These are phyloP conservation scores for Lactifluus subvellereus DNA, from an alignment of 768 basidiomycete species.

Conservation along the genomic window DNA sequence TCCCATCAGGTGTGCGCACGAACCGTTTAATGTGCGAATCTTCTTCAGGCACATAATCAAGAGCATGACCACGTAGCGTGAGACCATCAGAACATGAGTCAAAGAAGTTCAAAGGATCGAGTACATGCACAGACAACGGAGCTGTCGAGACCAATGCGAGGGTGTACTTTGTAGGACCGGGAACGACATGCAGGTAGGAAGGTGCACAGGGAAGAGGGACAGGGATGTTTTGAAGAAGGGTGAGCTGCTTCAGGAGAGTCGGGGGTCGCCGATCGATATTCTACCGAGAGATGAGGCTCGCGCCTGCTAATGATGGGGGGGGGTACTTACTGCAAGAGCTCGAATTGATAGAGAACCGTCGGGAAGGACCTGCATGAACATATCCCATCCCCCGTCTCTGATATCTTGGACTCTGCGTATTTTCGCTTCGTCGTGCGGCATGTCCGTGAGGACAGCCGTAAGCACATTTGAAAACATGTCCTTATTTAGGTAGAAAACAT, in stretches of 20 bases:
- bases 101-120: slow-evolving; percentile 58
- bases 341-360: slow-evolving; percentile 73
- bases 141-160: slow-evolving; percentile 54
- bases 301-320: background rate
- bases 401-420: slow-evolving; percentile 53
- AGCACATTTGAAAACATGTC: slow-evolving; percentile 49
- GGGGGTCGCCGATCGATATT: slow-evolving; percentile 89
- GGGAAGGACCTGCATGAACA: slow-evolving; percentile 64
- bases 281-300: slow-evolving; percentile 36
- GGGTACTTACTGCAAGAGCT: slow-evolving; percentile 59
- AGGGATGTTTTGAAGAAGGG: slow-evolving; percentile 57
- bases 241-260: slow-evolving; percentile 70
- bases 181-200: slow-evolving; percentile 48
- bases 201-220: slow-evolving; percentile 44
- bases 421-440: slow-evolving; percentile 40
- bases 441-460: slow-evolving; percentile 35
- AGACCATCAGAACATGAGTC: slow-evolving; percentile 51
- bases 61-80: slow-evolving; percentile 24
- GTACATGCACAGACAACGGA: slow-evolving; percentile 55
- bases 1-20: slow-evolving; percentile 74
- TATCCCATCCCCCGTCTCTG: slow-evolving; percentile 67
- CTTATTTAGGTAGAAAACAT: slow-evolving; percentile 66
- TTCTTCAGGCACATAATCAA: slow-evolving; percentile 11
- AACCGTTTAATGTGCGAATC: slow-evolving; percentile 45
- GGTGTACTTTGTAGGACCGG: slow-evolving; percentile 37